Percentiles rank a stretch among this genome's conserved stretches.
phyloP scores from a whole-genome alignment of 768 basidiomycete species.

The Suillus spraguei region DNA sequence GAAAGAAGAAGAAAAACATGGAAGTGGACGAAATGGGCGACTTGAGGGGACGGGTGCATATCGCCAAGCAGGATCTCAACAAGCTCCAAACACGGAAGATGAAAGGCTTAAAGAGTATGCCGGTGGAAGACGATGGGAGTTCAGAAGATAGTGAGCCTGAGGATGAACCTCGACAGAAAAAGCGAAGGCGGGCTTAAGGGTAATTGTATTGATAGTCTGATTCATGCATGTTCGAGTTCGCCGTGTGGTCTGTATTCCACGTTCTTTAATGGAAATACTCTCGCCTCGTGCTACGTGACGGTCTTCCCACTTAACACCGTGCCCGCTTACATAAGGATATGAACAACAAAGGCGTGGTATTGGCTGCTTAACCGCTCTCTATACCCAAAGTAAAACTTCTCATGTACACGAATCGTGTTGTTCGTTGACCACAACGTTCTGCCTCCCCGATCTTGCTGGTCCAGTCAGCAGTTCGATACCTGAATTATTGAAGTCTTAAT shows the following conservation, averaged over 20 bases:
- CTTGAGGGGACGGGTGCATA: constrained; percentile 85
- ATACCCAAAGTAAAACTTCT: constrained; percentile 21
- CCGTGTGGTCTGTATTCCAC: not conserved
- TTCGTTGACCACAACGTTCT: constrained; percentile 16
- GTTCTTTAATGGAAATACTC: not conserved
- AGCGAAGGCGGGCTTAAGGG: constrained; percentile 17
- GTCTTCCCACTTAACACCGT: constrained; percentile 3
- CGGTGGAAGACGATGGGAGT: constrained; percentile 22
- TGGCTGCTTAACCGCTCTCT: not conserved
- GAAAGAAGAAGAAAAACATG: constrained; percentile 93
- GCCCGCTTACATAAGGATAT: constrained; percentile 24
- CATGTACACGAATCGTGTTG: constrained; percentile 12
- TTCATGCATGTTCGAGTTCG: constrained; percentile 11
- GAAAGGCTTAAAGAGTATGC: constrained; percentile 78
- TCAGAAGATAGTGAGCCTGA: constrained; percentile 9
- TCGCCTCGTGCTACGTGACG: constrained; percentile 12
- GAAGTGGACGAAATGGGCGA: constrained; percentile 99
- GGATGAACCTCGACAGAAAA: constrained; percentile 18
- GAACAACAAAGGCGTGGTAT: constrained; percentile 8
- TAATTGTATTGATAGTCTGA: constrained; percentile 15
- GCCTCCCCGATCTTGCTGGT: constrained; percentile 8
- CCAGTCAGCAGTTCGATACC: not conserved
- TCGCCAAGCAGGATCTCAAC: constrained; percentile 85
- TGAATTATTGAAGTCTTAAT: constrained; percentile 7
- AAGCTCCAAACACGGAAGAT: constrained; percentile 93